Conservation (phyloP, 169 alveolate species). For the Cryptosporidium muris region DNA sequence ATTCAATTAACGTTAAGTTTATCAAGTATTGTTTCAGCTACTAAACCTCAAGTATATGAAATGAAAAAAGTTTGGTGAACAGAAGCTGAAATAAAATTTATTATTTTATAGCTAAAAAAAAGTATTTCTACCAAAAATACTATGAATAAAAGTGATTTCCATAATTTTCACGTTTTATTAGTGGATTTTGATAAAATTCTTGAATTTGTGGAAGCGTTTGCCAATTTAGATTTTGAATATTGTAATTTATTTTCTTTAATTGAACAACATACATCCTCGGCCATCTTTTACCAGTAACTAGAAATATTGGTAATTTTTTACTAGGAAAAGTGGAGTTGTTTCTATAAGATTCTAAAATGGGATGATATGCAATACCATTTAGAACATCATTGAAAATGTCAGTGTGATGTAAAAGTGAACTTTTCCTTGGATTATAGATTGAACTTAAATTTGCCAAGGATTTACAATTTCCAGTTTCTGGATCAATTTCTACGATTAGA, state of each 20-base stretch:
- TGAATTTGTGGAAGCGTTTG: not conserved
- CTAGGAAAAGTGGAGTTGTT: not conserved
- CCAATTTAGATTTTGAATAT: not conserved
- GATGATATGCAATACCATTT: conserved; percentile 67
- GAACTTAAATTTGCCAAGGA: conserved; percentile 37
- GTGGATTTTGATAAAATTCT: not conserved
- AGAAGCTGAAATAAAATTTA: not conserved
- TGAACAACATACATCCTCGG: conserved; percentile 47
- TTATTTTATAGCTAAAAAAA: not conserved
- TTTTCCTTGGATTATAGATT: conserved; percentile 33
- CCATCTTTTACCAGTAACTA: conserved; percentile 71
- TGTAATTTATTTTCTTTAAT: conserved; percentile 7
- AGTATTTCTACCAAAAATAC: not conserved
- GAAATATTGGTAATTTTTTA: conserved; percentile 17
- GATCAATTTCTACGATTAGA: conserved; percentile 51
- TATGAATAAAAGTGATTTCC: not conserved
- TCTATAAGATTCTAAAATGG: conserved; percentile 5
- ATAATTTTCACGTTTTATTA: not conserved
- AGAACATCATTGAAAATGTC: conserved; percentile 54
- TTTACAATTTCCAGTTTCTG: conserved; percentile 37
- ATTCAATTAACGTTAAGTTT: conserved; percentile 27
- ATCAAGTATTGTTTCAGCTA: conserved; percentile 22
- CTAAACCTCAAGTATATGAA: conserved; percentile 50
- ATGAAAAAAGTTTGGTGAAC: conserved; percentile 5
- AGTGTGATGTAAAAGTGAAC: conserved; percentile 18